Conservation (phyloP, 257 asterid species). For the Gardenia jasminoides region DNA sequence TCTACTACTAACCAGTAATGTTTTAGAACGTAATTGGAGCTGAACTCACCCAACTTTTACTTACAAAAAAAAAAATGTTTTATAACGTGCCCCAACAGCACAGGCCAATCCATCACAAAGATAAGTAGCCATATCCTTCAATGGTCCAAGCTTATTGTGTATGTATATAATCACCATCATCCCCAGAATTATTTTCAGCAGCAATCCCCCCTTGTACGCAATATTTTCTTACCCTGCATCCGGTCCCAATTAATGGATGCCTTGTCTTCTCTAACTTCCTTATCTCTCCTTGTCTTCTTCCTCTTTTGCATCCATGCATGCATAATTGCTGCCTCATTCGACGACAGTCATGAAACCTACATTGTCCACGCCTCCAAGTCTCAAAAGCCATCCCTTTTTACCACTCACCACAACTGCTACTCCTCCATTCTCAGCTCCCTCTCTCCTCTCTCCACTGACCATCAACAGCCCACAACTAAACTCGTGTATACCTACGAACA, state of each 20-base stretch:
- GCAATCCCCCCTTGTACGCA: neutral
- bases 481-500: conserved; percentile 68
- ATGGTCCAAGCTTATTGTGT: neutral
- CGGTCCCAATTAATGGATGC: conserved; percentile 11
- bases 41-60: too few relatives aligned
- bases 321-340: conserved; percentile 15
- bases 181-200: neutral
- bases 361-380: conserved; percentile 72
- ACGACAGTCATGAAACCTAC: conserved; percentile 56
- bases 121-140: too few relatives aligned
- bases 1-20: too few relatives aligned
- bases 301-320: conserved; percentile 2
- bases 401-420: conserved; percentile 80
- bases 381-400: conserved; percentile 54
- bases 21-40: too few relatives aligned
- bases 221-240: too few relatives aligned
- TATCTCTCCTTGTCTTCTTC: conserved; percentile 22
- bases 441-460: conserved; percentile 22
- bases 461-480: conserved; percentile 37
- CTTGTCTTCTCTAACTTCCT: conserved; percentile 11
- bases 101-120: too few relatives aligned
- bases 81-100: too few relatives aligned
- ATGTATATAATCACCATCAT: neutral
- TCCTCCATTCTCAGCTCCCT: conserved; percentile 54
- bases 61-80: too few relatives aligned